A percentile compares a stretch with the other conserved stretches of the same genome.
These are phyloP conservation scores for Graphiopsis chlorocephala DNA, from an alignment of 2,329 filamentous ascomycete genomes.

Conservation along the genomic window DNA sequence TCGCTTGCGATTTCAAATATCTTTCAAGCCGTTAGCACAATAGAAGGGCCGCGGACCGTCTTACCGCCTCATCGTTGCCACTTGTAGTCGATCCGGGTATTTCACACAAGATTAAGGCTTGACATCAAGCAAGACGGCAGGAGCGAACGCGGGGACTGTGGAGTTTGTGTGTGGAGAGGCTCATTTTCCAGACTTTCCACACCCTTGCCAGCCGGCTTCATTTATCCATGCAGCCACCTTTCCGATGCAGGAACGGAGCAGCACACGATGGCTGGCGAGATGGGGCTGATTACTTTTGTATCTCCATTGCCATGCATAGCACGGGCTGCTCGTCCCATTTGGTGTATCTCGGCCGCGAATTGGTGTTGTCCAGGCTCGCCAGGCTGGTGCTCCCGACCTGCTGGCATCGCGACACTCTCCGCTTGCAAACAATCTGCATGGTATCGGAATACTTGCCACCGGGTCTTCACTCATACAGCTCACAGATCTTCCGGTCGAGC, in stretches of 20 bases:
- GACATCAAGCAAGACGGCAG: neutral
- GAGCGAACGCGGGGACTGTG: constrained; percentile 8
- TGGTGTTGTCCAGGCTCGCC: neutral
- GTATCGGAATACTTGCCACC: neutral
- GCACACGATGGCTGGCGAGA: neutral
- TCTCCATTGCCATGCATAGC: neutral
- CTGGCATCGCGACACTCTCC: neutral
- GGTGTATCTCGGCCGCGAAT: neutral
- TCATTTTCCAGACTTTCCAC: neutral
- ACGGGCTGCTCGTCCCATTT: neutral
- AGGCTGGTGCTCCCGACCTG: neutral
- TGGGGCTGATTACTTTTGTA: neutral
- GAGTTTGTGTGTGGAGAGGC: constrained; percentile 2
- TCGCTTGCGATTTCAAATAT: neutral
- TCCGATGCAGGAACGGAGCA: constrained; percentile 15
- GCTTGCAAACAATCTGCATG: neutral
- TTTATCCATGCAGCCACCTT: constrained; percentile 13
- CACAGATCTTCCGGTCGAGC: neutral
- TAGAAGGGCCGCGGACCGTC: neutral
- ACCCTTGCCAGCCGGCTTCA: constrained; percentile 1
- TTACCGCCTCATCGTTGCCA: neutral
- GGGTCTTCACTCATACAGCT: neutral
- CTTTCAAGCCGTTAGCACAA: neutral
- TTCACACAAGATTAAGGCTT: neutral
- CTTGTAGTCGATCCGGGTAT: neutral